Conservation (phyloP, 1,284 basidiomycete genomes). For the Puccinia coronata region DNA sequence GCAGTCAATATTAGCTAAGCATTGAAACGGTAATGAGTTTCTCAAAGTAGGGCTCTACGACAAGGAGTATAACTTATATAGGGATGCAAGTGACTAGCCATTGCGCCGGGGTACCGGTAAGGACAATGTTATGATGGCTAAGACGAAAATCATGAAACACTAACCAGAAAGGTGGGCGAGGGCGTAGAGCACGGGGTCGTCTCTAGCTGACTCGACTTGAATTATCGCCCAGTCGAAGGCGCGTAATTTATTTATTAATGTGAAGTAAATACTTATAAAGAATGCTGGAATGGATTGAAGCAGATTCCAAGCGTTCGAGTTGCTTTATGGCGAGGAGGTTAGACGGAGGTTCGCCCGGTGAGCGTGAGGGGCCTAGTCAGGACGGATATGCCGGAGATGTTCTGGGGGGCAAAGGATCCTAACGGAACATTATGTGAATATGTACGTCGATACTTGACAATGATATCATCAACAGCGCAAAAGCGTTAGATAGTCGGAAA, state of each 20-base stretch:
- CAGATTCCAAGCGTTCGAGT: not conserved
- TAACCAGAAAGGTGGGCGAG: not conserved
- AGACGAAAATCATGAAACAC: not conserved
- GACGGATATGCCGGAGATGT: slow-evolving; percentile 31
- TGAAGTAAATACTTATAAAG: not conserved
- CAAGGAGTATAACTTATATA: not conserved
- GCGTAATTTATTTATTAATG: not conserved
- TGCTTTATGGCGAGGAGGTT: not conserved
- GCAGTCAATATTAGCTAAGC: not conserved
- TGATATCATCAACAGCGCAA: slow-evolving; percentile 27
- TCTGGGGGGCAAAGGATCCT: slow-evolving; percentile 16
- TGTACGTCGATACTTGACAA: slow-evolving; percentile 2
- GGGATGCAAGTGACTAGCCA: not conserved
- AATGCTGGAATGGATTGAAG: not conserved
- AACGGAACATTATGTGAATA: slow-evolving; percentile 25
- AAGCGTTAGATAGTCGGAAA: slow-evolving; percentile 31
- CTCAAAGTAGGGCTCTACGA: not conserved
- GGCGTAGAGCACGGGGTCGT: not conserved
- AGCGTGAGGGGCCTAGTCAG: slow-evolving; percentile 10
- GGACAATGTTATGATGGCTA: not conserved
- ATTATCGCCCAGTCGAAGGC: slow-evolving; percentile 9
- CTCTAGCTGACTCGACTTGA: not conserved
- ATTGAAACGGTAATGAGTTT: not conserved
- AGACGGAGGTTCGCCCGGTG: not conserved
- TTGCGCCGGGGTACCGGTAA: not conserved